Percentiles rank a stretch among this genome's conserved stretches.
phyloP scores from a whole-genome alignment of 2,329 filamentous ascomycete species.

The Epicoccum sorghinum region DNA sequence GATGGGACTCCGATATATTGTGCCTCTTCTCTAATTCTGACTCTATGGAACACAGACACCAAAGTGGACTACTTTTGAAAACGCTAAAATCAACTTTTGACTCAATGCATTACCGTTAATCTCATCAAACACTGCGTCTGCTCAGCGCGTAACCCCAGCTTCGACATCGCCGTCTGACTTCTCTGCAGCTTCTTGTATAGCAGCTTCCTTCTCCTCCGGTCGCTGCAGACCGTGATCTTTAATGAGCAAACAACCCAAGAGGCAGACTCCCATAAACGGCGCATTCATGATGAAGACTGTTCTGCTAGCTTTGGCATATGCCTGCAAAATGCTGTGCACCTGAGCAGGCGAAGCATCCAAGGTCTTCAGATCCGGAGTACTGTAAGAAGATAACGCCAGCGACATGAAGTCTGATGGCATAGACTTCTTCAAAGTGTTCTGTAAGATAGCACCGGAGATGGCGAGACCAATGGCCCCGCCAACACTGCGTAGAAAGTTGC shows the following conservation, averaged over 20 bases:
- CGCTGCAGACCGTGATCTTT: slow-evolving; percentile 52
- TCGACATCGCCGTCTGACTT: too few species aligned
- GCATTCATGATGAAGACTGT: slow-evolving; percentile 64
- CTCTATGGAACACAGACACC: too few species aligned
- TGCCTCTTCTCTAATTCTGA: too few species aligned
- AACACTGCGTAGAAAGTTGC: slow-evolving; percentile 67
- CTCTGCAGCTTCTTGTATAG: neutral
- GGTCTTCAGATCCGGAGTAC: slow-evolving; percentile 17
- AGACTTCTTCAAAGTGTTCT: slow-evolving; percentile 21
- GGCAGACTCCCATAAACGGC: slow-evolving; percentile 59
- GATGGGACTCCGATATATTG: too few species aligned
- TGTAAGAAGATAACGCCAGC: slow-evolving; percentile 18
- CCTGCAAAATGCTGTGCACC: slow-evolving; percentile 48
- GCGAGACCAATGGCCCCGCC: slow-evolving; percentile 66
- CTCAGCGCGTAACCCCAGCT: too few species aligned
- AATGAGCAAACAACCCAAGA: slow-evolving; percentile 59
- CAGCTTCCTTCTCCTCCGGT: neutral
- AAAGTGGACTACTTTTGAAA: too few species aligned
- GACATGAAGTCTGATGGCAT: slow-evolving; percentile 23
- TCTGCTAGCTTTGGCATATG: slow-evolving; percentile 61
- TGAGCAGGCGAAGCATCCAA: neutral
- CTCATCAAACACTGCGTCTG: too few species aligned
- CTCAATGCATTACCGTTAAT: too few species aligned
- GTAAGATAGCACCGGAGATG: slow-evolving; percentile 40
- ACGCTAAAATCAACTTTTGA: too few species aligned